Percentiles rank a stretch among this genome's conserved stretches.
Evolutionary conservation across 495 filamentous ascomycete genomes (phyloP).

Genomic region (Delitschia confertaspora): DNA sequence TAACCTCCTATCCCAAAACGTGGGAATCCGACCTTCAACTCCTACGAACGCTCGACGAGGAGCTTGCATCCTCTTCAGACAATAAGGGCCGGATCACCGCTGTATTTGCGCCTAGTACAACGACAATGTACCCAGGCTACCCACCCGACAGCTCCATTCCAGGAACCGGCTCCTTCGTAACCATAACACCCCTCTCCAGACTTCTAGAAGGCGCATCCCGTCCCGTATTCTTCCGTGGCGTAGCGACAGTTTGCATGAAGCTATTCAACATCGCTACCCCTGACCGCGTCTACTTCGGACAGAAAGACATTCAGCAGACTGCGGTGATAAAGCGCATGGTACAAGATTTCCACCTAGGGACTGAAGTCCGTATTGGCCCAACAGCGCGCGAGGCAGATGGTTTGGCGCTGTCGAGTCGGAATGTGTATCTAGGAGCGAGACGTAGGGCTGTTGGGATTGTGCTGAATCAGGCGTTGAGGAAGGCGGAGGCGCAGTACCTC

Average conservation of each 20-base stretch:
- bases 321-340: constrained; percentile 83
- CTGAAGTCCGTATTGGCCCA: constrained; percentile 59
- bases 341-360: constrained; percentile 75
- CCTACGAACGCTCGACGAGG: constrained; percentile 58
- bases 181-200: constrained; percentile 70
- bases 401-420: constrained; percentile 86
- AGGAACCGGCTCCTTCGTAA: constrained; percentile 81
- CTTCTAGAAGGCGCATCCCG: constrained; percentile 75
- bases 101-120: constrained; percentile 75
- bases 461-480: constrained; percentile 55
- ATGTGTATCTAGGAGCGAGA: constrained; percentile 78
- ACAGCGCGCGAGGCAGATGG: constrained; percentile 77
- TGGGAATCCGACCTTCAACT: constrained; percentile 66
- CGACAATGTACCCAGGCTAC: constrained; percentile 76
- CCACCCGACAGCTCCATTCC: constrained; percentile 66
- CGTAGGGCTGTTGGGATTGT: constrained; percentile 64
- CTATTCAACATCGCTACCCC: constrained; percentile 86
- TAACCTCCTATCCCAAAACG: constrained; percentile 81
- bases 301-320: constrained; percentile 96
- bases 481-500: constrained; percentile 59
- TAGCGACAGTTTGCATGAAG: constrained; percentile 96
- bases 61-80: constrained; percentile 46
- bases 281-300: constrained; percentile 88
- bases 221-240: constrained; percentile 94
- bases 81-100: constrained; percentile 61